Evolutionary conservation across 2,329 filamentous ascomycete species (phyloP).

Genomic region (Penicillium freii): DNA sequence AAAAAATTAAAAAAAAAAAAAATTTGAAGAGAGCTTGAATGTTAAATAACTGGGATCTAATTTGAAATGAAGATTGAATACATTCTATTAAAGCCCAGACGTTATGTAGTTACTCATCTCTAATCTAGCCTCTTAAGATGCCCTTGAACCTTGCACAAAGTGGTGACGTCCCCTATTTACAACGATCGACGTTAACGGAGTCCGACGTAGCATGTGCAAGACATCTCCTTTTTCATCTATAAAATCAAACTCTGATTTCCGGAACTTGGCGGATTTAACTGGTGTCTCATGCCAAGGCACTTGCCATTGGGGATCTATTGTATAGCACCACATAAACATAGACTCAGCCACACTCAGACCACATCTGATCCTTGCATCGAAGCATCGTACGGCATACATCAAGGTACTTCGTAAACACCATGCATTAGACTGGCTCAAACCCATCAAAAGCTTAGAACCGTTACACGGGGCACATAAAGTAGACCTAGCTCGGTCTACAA

Average conservation of each 20-base stretch:
- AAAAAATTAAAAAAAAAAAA: background rate
- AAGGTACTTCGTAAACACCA: background rate
- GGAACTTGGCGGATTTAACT: background rate
- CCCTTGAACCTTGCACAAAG: background rate
- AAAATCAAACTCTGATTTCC: background rate
- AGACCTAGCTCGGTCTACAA: background rate
- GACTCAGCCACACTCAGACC: slow-evolving; percentile 1
- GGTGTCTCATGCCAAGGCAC: background rate
- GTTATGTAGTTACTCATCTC: background rate
- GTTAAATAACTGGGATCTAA: too few relatives aligned
- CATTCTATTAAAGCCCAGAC: background rate
- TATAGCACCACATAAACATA: background rate
- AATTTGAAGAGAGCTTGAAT: background rate
- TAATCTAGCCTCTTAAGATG: background rate
- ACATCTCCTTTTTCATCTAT: background rate
- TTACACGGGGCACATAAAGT: background rate
- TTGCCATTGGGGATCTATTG: background rate
- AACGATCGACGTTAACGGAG: background rate
- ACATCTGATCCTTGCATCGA: background rate
- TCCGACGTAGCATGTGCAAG: background rate
- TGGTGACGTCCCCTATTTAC: slow-evolving; percentile 4
- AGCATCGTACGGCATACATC: background rate
- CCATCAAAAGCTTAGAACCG: background rate
- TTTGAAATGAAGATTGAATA: too few relatives aligned
- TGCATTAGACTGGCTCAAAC: background rate